These are phyloP conservation scores for Pythium phragmitis DNA, from an alignment of 352 stramenopile species.

Conservation along the genomic window DNA sequence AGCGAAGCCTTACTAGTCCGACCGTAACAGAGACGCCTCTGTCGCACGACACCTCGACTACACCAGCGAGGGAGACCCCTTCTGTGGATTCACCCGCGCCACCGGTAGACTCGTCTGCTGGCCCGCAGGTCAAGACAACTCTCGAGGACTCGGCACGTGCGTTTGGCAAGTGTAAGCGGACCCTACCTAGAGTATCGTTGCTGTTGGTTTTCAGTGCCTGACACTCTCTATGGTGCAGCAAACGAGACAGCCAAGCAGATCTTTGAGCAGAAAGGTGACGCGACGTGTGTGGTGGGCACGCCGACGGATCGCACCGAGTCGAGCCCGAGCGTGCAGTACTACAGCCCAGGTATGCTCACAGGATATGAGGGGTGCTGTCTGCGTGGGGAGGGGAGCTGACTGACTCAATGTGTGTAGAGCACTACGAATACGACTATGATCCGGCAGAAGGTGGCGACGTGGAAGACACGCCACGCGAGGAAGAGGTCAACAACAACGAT, in stretches of 20 bases:
- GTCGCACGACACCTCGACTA: not conserved
- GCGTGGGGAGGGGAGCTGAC: not conserved
- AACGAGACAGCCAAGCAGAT: conserved; percentile 22
- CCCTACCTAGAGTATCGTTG: not conserved
- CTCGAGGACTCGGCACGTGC: not conserved
- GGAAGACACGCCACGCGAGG: not conserved
- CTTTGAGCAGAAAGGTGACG: not conserved
- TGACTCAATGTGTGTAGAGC: conserved; percentile 5
- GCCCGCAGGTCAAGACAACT: not conserved
- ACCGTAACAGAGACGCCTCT: not conserved
- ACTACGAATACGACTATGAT: conserved; percentile 11
- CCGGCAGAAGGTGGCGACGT: not conserved
- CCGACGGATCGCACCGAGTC: conserved; percentile 26
- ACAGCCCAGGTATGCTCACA: conserved; percentile 34
- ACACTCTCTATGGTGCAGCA: conserved; percentile 2
- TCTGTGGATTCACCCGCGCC: not conserved
- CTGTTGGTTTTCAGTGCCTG: not conserved
- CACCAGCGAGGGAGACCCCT: not conserved
- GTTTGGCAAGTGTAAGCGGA: conserved; percentile 24
- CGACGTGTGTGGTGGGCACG: not conserved
- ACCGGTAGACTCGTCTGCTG: not conserved
- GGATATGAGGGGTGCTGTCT: too few relatives aligned
- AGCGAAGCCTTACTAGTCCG: not conserved
- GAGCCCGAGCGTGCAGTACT: conserved; percentile 38
- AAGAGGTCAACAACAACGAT: not conserved